phyloP scores from a whole-genome alignment of 306 rosid species.

The Cucumis cinereus region DNA sequence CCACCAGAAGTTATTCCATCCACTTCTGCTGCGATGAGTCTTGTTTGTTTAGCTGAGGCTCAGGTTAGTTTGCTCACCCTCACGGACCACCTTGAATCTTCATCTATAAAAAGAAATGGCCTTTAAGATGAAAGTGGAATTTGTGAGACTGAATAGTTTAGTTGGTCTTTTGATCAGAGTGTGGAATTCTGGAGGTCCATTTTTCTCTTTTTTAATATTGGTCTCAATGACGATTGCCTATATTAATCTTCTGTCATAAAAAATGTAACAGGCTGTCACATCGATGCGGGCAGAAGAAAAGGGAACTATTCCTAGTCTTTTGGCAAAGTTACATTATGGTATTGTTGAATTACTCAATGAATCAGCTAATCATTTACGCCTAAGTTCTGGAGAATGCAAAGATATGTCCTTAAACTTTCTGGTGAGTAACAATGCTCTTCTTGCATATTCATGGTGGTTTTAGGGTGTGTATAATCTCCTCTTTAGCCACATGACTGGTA shows the following conservation, averaged over 20 bases:
- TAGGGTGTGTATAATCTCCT: neutral
- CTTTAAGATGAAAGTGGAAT: neutral
- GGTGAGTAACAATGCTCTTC: slow-evolving; percentile 26
- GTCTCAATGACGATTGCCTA: neutral
- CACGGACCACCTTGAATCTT: neutral
- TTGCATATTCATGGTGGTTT: neutral
- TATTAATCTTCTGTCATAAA: neutral
- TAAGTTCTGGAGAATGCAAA: slow-evolving; percentile 23
- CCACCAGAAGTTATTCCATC: slow-evolving; percentile 50
- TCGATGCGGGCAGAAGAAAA: slow-evolving; percentile 64
- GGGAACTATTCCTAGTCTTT: slow-evolving; percentile 42
- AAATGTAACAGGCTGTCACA: slow-evolving; percentile 48
- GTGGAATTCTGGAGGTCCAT: neutral
- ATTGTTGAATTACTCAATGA: slow-evolving; percentile 53
- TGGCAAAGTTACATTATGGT: slow-evolving; percentile 70
- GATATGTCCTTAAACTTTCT: slow-evolving; percentile 32
- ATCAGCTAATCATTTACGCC: slow-evolving; percentile 23
- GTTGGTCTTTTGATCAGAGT: neutral
- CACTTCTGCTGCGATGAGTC: slow-evolving; percentile 48
- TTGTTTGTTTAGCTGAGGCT: slow-evolving; percentile 67
- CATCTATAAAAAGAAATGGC: neutral
- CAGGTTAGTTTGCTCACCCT: slow-evolving; percentile 38
- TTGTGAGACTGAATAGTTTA: neutral
- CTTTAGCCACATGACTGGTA: neutral
- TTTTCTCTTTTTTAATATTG: neutral